These are phyloP conservation scores for Dryas alaskensis DNA, from an alignment of 306 rosid genomes.

Conservation along the genomic window DNA sequence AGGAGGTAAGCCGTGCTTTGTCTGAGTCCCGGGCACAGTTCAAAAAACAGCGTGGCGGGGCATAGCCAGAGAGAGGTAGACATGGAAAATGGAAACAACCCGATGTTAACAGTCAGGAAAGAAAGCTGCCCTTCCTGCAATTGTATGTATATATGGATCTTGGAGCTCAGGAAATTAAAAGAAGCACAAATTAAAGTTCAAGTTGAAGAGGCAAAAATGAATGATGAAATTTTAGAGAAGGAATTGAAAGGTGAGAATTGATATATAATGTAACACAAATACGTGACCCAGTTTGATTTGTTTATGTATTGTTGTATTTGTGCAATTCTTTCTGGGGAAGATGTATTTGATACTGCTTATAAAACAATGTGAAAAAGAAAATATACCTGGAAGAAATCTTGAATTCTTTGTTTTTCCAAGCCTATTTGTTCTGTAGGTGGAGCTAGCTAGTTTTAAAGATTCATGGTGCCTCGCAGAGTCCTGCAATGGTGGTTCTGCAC, in stretches of 20 bases:
- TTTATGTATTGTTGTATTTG: neutral
- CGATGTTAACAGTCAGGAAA: neutral
- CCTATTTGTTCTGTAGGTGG: neutral
- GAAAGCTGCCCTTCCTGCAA: conserved; percentile 1
- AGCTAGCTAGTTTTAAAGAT: no score
- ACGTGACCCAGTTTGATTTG: neutral
- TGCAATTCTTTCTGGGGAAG: conserved; percentile 11
- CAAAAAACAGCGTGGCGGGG: conserved; percentile 34
- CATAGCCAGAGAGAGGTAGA: conserved; percentile 8
- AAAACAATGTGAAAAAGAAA: neutral
- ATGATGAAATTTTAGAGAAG: neutral
- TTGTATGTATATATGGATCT: neutral
- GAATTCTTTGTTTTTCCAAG: neutral
- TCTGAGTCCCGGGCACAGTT: conserved; percentile 47
- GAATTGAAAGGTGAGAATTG: conserved; percentile 5
- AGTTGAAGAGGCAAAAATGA: neutral
- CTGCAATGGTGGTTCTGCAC: neutral
- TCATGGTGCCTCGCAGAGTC: no score
- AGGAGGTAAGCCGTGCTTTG: conserved; percentile 46
- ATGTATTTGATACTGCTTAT: conserved; percentile 12
- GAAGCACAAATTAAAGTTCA: conserved; percentile 2
- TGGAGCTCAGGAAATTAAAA: neutral
- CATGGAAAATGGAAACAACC: conserved; percentile 10
- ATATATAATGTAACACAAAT: neutral
- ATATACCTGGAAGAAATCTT: neutral